These are phyloP conservation scores for Maudiozyma serrabonitensis DNA, from an alignment of 805 yeast genomes.

Conservation along the genomic window DNA sequence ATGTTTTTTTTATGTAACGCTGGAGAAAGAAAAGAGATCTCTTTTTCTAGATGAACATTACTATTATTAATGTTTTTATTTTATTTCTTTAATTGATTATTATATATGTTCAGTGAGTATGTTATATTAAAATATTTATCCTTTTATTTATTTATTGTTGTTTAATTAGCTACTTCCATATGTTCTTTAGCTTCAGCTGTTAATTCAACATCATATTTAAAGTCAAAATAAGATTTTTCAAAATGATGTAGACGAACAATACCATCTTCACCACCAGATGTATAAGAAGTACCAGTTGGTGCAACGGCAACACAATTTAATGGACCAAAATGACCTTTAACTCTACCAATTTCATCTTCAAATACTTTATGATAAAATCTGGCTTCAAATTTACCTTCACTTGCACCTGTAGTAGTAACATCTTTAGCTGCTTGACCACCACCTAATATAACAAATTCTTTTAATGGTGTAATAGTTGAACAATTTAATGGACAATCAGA, in stretches of 20 bases:
- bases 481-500: constrained; percentile 93
- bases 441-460: constrained; percentile 86
- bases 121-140: background rate
- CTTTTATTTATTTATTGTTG: background rate
- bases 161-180: constrained; percentile 16
- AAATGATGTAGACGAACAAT: constrained; percentile 87
- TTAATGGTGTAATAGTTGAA: constrained; percentile 87
- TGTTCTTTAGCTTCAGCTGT: constrained; percentile 45
- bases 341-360: constrained; percentile 93
- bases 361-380: constrained; percentile 91
- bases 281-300: constrained; percentile 86
- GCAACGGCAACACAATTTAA: constrained; percentile 87
- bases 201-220: constrained; percentile 84
- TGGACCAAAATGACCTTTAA: constrained; percentile 98
- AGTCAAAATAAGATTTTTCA: constrained; percentile 87
- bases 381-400: constrained; percentile 95
- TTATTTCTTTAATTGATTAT: background rate
- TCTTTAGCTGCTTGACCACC: constrained; percentile 99
- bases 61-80: background rate
- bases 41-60: no score
- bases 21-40: no score
- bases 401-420: constrained; percentile 91
- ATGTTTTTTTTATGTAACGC: no score
- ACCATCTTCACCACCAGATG: constrained; percentile 99
- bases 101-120: background rate